Evolutionary conservation across 2,329 filamentous ascomycete genomes (phyloP).

Genomic region (Bipolaris victoriae): DNA sequence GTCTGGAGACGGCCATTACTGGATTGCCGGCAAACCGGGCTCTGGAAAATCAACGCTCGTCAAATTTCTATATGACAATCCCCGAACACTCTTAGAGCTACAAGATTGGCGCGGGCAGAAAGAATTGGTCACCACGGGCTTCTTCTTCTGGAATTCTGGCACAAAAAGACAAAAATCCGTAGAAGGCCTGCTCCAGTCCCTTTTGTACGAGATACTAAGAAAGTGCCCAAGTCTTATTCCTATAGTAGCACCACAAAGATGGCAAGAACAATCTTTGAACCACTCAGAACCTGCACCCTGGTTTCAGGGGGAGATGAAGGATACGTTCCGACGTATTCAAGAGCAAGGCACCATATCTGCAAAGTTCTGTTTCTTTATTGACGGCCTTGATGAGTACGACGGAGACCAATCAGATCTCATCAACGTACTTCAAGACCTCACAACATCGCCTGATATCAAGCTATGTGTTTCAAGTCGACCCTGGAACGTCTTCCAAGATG

Average conservation of each 20-base stretch:
- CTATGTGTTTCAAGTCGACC: background rate
- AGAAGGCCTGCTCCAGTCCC: slow-evolving; percentile 2
- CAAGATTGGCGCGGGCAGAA: background rate
- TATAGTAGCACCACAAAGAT: background rate
- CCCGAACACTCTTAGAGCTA: background rate
- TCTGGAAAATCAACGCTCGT: slow-evolving; percentile 58
- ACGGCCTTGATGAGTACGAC: background rate
- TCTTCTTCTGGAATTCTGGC: slow-evolving; percentile 7
- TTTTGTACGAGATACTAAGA: background rate
- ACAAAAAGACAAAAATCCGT: slow-evolving; percentile 2
- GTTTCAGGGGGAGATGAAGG: background rate
- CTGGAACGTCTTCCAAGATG: background rate
- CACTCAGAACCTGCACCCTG: background rate
- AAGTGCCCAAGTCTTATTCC: background rate
- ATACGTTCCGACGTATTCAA: background rate
- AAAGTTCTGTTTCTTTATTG: background rate
- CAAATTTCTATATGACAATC: slow-evolving; percentile 14
- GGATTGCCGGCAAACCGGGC: slow-evolving; percentile 55
- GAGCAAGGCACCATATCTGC: background rate
- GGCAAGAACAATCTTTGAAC: background rate
- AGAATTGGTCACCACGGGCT: background rate
- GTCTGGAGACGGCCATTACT: slow-evolving; percentile 15
- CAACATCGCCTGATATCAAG: background rate
- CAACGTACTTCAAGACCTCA: background rate
- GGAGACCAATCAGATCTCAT: background rate